Base-by-base conservation (phyloP, 108 stramenopile genomes). In the Fragilaria crotonensis region DNA sequence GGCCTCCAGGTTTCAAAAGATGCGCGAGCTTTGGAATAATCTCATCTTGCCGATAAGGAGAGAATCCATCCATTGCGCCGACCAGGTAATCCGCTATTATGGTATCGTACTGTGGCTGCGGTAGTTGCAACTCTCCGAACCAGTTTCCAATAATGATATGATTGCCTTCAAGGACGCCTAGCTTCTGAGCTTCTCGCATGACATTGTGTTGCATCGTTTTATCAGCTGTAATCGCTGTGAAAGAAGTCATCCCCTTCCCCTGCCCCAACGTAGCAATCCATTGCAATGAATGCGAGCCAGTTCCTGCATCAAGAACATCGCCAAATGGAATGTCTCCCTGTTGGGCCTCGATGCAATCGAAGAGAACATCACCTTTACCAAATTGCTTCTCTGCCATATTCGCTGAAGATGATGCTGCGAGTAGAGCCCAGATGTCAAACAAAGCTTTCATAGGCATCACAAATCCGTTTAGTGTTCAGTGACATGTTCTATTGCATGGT, bases 21-120 rank as follows among this genome's bases (percentile, higher is more conserved):
- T 62, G 59, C 20, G 70, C 53, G 25, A 98, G 73, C 32, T 94
- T 74, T 17, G 81, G 67, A 44, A 98, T 84, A 56, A 95, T 93
- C 18, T 60, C 48, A 64, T 97, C 94, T 73, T 98, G 97, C 47
- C 80, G 73, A 65, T 96, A 98, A 2, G 97, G 97, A 7, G 78
- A 76, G 63, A 98, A 98, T 5, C 95, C 95, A 59, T 96, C 97
- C 66, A 98, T 94, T 22, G 97, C 97, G 14, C 97, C 97, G 30
- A 98, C 81, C 23, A 98, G 63, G 61, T 98, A 98, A 57, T 98
- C 97, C 7, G 88, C 93, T 28, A 98, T 70, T 19, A 98, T 94
- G 4, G 84, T 84, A 48, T 94, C 84, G 57, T 63, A 94, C 20
- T 30, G 41, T 44, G 55, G 54, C n/a, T 64, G 51, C 55, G 54